Percentiles rank a stretch among this genome's conserved stretches.
Evolutionary conservation across 2,329 filamentous ascomycete species (phyloP).

Genomic region (Colletotrichum sp.): DNA sequence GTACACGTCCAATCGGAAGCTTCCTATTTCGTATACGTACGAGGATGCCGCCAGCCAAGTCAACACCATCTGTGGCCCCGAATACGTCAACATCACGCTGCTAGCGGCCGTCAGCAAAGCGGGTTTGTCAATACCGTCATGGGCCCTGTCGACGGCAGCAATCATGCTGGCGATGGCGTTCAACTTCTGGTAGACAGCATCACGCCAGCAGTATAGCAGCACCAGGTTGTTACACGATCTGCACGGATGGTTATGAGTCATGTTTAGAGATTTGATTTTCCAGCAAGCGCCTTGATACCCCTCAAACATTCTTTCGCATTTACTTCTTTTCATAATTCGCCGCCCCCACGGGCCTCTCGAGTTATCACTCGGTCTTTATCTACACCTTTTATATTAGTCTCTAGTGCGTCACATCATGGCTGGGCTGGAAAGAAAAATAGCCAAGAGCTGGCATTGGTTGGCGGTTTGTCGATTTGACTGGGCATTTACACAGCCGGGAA

Average conservation of each 20-base stretch:
- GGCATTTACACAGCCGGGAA: not conserved
- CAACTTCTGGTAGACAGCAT: not conserved
- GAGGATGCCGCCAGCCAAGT: conserved; percentile 73
- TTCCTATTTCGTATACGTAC: conserved; percentile 75
- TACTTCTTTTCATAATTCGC: not conserved
- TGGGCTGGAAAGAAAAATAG: not conserved
- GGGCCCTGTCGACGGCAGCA: not conserved
- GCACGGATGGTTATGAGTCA: conserved; percentile 14
- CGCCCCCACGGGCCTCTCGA: not conserved
- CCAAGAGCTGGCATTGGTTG: not conserved
- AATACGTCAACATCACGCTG: conserved; percentile 63
- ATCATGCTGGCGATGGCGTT: not conserved
- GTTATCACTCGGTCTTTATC: not conserved
- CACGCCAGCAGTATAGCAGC: not conserved
- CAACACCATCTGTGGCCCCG: conserved; percentile 66
- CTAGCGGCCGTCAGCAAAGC: conserved; percentile 36
- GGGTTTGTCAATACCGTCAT: conserved; percentile 16
- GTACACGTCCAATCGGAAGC: conserved; percentile 68
- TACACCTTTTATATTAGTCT: not conserved
- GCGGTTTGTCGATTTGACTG: not conserved
- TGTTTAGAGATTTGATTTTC: conserved; percentile 19
- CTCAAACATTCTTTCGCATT: conserved; percentile 5
- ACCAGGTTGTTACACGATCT: not conserved
- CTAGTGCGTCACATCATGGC: not conserved
- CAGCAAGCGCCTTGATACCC: conserved; percentile 24